Percentiles rank a stretch among this genome's conserved stretches.
Conservation (phyloP, 2,329 filamentous ascomycete species). For the Whalleya microplaca region DNA sequence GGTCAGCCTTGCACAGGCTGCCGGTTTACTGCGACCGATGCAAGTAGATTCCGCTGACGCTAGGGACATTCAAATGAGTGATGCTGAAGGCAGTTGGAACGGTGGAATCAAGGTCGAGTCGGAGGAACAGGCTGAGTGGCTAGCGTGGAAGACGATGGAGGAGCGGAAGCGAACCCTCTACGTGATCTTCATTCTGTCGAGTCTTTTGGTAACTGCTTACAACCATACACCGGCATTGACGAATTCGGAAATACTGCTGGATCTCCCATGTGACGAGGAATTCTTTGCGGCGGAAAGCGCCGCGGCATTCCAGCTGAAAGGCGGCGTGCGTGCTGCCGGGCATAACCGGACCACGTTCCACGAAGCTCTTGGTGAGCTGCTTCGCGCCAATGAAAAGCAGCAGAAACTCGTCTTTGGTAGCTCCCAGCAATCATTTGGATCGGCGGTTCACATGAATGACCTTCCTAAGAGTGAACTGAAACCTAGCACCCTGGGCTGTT, state of each 20-base stretch:
- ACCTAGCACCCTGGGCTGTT: slow-evolving; percentile 89
- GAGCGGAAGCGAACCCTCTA: slow-evolving; percentile 94
- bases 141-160: slow-evolving; percentile 85
- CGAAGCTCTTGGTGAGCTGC: slow-evolving; percentile 76
- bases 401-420: slow-evolving; percentile 54
- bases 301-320: slow-evolving; percentile 78
- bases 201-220: slow-evolving; percentile 87
- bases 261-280: slow-evolving; percentile 91
- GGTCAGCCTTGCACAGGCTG: slow-evolving; percentile 86
- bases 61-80: slow-evolving; percentile 61
- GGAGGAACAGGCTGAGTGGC: slow-evolving; percentile 76
- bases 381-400: slow-evolving; percentile 73
- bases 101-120: slow-evolving; percentile 47
- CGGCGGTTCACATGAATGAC: slow-evolving; percentile 50
- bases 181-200: slow-evolving; percentile 88
- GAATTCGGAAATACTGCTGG: slow-evolving; percentile 89
- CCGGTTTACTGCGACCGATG: slow-evolving; percentile 65
- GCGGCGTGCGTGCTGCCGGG: slow-evolving; percentile 70
- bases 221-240: slow-evolving; percentile 90
- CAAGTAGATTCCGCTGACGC: slow-evolving; percentile 50
- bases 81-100: slow-evolving; percentile 53
- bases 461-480: slow-evolving; percentile 65
- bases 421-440: slow-evolving; percentile 51
- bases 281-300: slow-evolving; percentile 84
- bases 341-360: slow-evolving; percentile 79